phyloP scores from a whole-genome alignment of 305 asterid genomes.

The Fraxinus floribunda region DNA sequence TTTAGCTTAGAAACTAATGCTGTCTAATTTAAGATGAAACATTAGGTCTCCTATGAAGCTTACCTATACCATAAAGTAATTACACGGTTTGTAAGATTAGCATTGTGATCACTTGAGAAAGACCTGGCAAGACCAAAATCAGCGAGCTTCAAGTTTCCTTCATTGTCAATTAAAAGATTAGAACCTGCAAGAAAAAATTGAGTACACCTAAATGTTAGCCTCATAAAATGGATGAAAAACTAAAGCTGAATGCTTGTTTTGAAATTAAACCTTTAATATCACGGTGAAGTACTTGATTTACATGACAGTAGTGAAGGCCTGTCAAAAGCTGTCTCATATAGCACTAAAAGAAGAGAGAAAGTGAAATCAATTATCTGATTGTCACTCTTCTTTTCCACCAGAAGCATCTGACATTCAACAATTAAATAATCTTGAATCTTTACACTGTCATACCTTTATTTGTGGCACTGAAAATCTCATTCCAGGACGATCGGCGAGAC shows the following conservation, averaged over 20 bases:
- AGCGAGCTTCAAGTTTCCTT: constrained; percentile 94
- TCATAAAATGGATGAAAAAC: constrained; percentile 3
- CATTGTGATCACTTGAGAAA: constrained; percentile 78
- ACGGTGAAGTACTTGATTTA: constrained; percentile 98
- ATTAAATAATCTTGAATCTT: constrained; percentile 20
- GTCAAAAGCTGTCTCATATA: constrained; percentile 95
- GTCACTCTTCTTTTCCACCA: constrained; percentile 40
- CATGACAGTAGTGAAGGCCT: constrained; percentile 98
- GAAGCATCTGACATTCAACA: constrained; percentile 28
- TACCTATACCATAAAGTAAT: constrained; percentile 97
- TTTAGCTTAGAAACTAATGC: neutral
- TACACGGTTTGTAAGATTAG: constrained; percentile 93
- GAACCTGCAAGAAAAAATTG: constrained; percentile 57
- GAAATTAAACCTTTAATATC: constrained; percentile 81
- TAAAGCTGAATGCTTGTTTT: constrained; percentile 24
- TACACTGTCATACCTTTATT: constrained; percentile 61
- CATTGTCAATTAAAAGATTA: constrained; percentile 88
- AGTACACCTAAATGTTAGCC: constrained; percentile 20
- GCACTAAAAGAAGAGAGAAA: constrained; percentile 61
- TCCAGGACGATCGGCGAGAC: neutral
- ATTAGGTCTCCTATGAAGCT: constrained; percentile 17
- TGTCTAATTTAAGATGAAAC: neutral
- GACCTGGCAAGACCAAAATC: constrained; percentile 97
- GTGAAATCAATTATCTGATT: constrained; percentile 43
- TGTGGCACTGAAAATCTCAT: constrained; percentile 58